Conservation (phyloP, 176 grass and related monocot genomes). For the Carex pumila region DNA sequence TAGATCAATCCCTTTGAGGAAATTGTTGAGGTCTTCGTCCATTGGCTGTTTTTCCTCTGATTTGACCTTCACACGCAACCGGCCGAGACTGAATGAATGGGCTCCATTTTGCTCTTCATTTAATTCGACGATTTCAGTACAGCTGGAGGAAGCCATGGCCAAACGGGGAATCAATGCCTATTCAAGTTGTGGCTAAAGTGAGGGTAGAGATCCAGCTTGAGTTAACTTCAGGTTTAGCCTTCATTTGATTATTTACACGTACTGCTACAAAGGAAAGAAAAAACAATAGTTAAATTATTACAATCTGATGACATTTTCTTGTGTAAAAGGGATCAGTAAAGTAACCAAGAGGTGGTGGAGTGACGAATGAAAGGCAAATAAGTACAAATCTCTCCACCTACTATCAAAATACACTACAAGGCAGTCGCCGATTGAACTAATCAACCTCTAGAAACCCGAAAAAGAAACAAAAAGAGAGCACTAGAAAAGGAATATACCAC, state of each 20-base stretch:
- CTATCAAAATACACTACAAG: not conserved
- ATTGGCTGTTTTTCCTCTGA: conserved; percentile 39
- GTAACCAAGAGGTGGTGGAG: not conserved
- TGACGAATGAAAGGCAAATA: not conserved
- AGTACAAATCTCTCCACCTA: conserved; percentile 13
- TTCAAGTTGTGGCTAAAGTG: not conserved
- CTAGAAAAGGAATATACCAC: not conserved
- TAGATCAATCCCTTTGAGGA: conserved; percentile 66
- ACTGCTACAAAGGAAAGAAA: not conserved
- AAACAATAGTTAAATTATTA: not conserved
- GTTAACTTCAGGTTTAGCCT: conserved; percentile 2
- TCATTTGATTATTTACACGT: not conserved
- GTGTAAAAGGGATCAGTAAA: not conserved
- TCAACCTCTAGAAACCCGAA: not conserved
- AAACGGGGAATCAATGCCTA: not conserved
- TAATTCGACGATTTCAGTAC: conserved; percentile 84
- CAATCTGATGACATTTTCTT: not conserved
- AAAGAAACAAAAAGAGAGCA: not conserved
- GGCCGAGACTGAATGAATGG: conserved; percentile 34
- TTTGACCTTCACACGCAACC: conserved; percentile 66
- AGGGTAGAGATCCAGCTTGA: not conserved
- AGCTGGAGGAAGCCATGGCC: conserved; percentile 59
- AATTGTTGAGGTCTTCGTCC: conserved; percentile 61
- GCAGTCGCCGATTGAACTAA: not conserved
- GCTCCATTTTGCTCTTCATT: conserved; percentile 42